phyloP scores from a whole-genome alignment of 768 basidiomycete genomes.

The Lactarius evosmus region DNA sequence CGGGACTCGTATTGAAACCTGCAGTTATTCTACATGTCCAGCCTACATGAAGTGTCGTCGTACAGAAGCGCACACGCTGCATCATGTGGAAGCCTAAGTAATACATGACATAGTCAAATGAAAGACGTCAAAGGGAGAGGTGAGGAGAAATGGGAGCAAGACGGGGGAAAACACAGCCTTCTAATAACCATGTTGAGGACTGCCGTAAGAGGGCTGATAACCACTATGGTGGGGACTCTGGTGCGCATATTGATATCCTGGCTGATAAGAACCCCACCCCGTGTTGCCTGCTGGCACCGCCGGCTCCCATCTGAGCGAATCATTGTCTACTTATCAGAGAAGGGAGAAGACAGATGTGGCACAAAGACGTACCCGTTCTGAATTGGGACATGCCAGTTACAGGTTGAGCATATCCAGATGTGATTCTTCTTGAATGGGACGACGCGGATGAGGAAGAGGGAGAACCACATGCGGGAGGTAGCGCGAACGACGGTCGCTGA shows the following conservation, averaged over 20 bases:
- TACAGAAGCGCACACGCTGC: neutral
- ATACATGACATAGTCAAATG: constrained; percentile 4
- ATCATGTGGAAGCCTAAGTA: neutral
- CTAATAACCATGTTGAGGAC: constrained; percentile 14
- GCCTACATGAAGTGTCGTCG: neutral
- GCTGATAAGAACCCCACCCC: constrained; percentile 22
- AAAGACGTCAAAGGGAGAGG: neutral
- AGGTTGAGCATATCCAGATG: constrained; percentile 70
- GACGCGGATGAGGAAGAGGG: constrained; percentile 70
- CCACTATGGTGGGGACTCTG: constrained; percentile 40
- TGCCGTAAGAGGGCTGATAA: constrained; percentile 25
- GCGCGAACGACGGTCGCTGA: constrained; percentile 59
- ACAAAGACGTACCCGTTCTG: constrained; percentile 45
- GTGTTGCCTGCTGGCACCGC: constrained; percentile 20
- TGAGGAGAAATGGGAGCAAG: constrained; percentile 16
- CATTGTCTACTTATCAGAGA: neutral
- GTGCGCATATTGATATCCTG: constrained; percentile 37
- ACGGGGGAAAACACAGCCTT: neutral
- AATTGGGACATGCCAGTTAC: constrained; percentile 57
- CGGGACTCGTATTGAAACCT: neutral
- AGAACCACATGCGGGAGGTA: constrained; percentile 70
- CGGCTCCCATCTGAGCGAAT: constrained; percentile 31
- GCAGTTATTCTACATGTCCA: neutral
- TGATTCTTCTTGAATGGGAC: constrained; percentile 59
- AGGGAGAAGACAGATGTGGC: neutral